Percentiles rank a stretch among this genome's conserved stretches.
phyloP scores from a whole-genome alignment of 2,329 filamentous ascomycete species.

The Xylaria sp. region DNA sequence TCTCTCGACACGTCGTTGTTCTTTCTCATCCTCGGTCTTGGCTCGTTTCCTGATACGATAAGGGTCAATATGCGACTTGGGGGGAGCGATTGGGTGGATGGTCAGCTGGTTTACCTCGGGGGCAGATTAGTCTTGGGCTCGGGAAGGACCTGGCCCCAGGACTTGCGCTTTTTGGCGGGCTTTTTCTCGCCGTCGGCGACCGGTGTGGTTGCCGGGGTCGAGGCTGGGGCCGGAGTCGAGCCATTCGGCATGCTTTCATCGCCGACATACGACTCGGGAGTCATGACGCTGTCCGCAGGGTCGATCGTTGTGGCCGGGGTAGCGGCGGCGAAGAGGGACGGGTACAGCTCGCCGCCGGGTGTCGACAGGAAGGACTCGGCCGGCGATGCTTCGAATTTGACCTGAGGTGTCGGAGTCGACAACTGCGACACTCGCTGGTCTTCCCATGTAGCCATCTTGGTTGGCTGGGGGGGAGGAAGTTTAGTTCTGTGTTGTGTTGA shows the following conservation, averaged over 20 bases:
- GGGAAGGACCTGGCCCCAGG: constrained; percentile 96
- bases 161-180: constrained; percentile 91
- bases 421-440: constrained; percentile 45
- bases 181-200: constrained; percentile 67
- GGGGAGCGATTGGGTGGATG: not conserved
- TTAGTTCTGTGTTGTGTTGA: not conserved
- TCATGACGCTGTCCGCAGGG: constrained; percentile 60
- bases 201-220: constrained; percentile 38
- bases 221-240: constrained; percentile 31
- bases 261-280: constrained; percentile 55
- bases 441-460: constrained; percentile 55
- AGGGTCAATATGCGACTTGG: not conserved
- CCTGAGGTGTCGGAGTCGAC: constrained; percentile 52
- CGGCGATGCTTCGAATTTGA: constrained; percentile 65
- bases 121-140: constrained; percentile 97
- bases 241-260: constrained; percentile 37
- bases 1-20: constrained; percentile 95
- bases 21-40: constrained; percentile 99
- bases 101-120: constrained; percentile 71
- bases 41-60: constrained; percentile 79
- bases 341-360: constrained; percentile 59
- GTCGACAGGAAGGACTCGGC: constrained; percentile 65
- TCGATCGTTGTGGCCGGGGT: constrained; percentile 52
- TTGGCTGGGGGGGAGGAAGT: not conserved
- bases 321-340: constrained; percentile 59